Conservation (phyloP, 148 eudicot genomes). For the Mesembryanthemum crystallinum region DNA sequence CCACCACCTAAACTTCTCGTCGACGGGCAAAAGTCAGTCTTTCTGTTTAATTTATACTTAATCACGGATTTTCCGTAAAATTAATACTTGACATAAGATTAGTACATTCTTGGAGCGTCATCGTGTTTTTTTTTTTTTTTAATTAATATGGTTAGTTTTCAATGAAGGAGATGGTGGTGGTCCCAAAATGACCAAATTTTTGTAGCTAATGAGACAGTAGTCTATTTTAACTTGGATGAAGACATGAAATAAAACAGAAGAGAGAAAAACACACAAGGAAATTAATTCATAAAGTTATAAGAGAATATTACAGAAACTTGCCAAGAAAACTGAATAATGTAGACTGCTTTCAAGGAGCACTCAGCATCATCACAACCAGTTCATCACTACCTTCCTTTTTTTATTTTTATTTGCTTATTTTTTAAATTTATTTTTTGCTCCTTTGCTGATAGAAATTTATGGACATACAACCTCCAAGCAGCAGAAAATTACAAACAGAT, state of each 20-base stretch:
- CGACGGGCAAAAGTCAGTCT: conserved; percentile 21
- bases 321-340: not conserved
- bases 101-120: too few species aligned
- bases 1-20: conserved; percentile 22
- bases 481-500: not conserved
- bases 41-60: not conserved
- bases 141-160: not conserved
- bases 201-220: too few species aligned
- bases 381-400: conserved; percentile 3
- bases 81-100: too few species aligned
- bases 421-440: not conserved
- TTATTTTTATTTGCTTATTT: not conserved
- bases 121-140: not conserved
- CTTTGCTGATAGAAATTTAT: not conserved
- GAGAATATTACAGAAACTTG: not conserved
- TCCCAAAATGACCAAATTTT: conserved; percentile 18
- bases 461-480: conserved; percentile 16
- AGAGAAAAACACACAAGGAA: not conserved
- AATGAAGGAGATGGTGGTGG: not conserved
- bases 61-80: too few species aligned
- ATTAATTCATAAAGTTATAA: conserved; percentile 14
- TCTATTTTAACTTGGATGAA: too few species aligned
- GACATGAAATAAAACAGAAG: conserved; percentile 18
- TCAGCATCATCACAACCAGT: not conserved
- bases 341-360: conserved; percentile 1